A percentile compares a stretch with the other conserved stretches of the same genome.
Conservation (phyloP, 75 land plant genomes). For the Selaginella tamariscina region DNA sequence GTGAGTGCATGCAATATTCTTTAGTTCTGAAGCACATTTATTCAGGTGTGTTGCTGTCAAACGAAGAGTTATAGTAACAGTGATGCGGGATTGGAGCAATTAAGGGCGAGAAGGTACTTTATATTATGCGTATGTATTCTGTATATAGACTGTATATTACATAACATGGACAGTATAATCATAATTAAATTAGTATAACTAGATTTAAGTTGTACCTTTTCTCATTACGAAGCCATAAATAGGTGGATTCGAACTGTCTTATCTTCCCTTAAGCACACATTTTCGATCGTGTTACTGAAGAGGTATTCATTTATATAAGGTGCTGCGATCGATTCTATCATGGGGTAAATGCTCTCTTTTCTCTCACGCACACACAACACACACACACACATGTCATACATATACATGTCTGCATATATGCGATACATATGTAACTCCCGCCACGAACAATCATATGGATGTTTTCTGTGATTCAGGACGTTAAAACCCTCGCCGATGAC, state of each 20-base stretch:
- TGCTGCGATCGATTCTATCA: conserved; percentile 86
- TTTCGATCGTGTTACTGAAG: conserved; percentile 80
- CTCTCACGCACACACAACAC: neutral
- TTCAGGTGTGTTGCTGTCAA: neutral
- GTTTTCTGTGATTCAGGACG: conserved; percentile 39
- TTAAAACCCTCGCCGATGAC: conserved; percentile 65
- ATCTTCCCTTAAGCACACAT: conserved; percentile 95
- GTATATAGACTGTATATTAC: too few species aligned
- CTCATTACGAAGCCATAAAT: neutral
- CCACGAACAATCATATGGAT: too few species aligned
- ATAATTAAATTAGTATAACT: too few species aligned
- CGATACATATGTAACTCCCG: too few species aligned
- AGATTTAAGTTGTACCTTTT: too few species aligned
- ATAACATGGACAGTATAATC: too few species aligned
- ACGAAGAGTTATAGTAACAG: neutral
- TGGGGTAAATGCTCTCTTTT: conserved; percentile 49
- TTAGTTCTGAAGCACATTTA: too few species aligned
- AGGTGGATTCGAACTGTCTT: conserved; percentile 72
- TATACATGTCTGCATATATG: too few species aligned
- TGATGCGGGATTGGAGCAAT: conserved; percentile 53
- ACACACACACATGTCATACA: too few species aligned
- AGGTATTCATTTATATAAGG: conserved; percentile 77
- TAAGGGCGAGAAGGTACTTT: conserved; percentile 90
- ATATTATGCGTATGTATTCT: neutral
- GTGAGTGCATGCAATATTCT: too few species aligned